Evolutionary conservation across 176 grass and related monocot species (phyloP), one percentile per base, ranked within the genome.

Genomic region (Puya raimondii): DNA sequence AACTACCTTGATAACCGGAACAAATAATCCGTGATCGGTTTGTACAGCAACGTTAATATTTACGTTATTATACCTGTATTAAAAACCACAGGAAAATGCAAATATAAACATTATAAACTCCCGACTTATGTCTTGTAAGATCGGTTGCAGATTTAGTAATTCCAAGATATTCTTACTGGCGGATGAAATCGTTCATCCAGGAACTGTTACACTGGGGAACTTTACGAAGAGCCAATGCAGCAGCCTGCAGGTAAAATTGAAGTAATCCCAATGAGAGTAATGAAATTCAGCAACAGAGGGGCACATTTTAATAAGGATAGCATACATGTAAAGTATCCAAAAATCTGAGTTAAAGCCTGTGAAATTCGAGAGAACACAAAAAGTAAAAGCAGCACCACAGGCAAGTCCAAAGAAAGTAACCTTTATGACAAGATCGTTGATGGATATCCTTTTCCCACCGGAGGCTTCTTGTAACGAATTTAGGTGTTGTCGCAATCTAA

Each of bases 381-480:
- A 58, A 58, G 8, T 57, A 57, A 57, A 58, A 58, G 51, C 11
- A 54, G 53, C 53, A 58, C 9, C 6, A 58, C n/a, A 58, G 53
- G 4, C 18, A 58, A 58, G 53, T 58, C 18, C 56, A 21, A 59
- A 59, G 56, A 18, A 59, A 59, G 15, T 72, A 54, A 97, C 93
- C 89, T 97, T 97, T 73, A 97, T 92, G 81, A 87, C 93, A 73
- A 97, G 86, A 78, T 97, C 86, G 47, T 97, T 97, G 70, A 97
- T 70, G 47, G 93, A 97, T 83, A 97, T 87, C 72, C 88, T 87
- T 86, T 97, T 97, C 65, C 86, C 84, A 48, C 93, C 93, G 76
- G 89, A 83, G 48, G 82, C 74, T 53, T 97, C 93, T 79, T 97
- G 89, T 53, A 88, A 66, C 20, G 86, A 78, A 76, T 93, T 97